These are phyloP conservation scores for Ophiosphaerella korrae DNA, from an alignment of 2,329 filamentous ascomycete species.

Conservation along the genomic window DNA sequence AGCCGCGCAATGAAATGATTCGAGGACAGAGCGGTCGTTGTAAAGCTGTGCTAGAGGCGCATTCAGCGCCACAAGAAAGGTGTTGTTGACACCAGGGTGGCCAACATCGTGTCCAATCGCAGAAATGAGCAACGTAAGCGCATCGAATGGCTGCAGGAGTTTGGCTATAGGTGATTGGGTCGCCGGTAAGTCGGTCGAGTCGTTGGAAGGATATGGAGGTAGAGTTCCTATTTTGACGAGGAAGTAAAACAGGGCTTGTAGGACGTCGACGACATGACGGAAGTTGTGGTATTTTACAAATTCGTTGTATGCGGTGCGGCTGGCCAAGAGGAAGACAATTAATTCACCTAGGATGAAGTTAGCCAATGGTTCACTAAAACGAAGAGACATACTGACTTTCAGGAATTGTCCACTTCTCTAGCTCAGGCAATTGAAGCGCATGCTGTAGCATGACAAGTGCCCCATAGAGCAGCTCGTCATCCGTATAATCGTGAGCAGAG, in stretches of 20 bases:
- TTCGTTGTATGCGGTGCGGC: conserved; percentile 90
- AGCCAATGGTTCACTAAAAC: conserved; percentile 11
- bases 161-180: conserved; percentile 70
- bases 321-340: conserved; percentile 83
- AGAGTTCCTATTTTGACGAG: conserved; percentile 79
- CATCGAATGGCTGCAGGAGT: conserved; percentile 84
- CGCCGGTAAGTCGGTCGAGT: conserved; percentile 28
- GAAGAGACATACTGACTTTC: conserved; percentile 64
- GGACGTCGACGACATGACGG: conserved; percentile 92
- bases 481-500: conserved; percentile 83
- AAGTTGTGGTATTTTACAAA: conserved; percentile 99
- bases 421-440: conserved; percentile 78
- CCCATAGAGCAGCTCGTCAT: conserved; percentile 87
- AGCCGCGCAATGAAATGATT: conserved; percentile 96
- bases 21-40: conserved; percentile 94
- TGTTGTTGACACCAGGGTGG: conserved; percentile 97
- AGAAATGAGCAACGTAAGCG: conserved; percentile 84
- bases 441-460: conserved; percentile 90
- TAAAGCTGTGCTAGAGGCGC: conserved; percentile 93
- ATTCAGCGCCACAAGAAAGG: conserved; percentile 89
- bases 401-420: conserved; percentile 79
- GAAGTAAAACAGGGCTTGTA: conserved; percentile 92
- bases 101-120: conserved; percentile 99
- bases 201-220: conserved; percentile 65
- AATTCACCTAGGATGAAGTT: conserved; percentile 67